Conservation (phyloP, 306 rosid genomes). For the Acacia crassicarpa region DNA sequence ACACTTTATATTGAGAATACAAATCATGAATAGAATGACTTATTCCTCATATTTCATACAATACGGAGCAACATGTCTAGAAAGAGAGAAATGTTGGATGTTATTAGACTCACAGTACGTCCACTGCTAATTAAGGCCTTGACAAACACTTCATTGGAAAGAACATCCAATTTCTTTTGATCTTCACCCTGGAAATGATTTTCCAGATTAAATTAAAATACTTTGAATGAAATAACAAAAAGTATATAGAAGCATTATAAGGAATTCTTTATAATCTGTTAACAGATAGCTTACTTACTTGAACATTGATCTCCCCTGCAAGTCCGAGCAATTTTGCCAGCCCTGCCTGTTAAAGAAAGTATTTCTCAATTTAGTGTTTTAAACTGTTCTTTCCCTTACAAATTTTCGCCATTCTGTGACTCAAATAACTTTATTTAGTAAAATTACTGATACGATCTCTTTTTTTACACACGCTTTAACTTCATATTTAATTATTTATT, state of each 20-base stretch:
- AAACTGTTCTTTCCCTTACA: neutral
- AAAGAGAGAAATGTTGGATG: neutral
- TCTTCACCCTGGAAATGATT: slow-evolving; percentile 60
- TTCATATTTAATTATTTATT: neutral
- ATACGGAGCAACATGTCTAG: neutral
- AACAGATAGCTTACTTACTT: slow-evolving; percentile 43
- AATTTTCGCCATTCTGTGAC: neutral
- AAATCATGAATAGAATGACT: neutral
- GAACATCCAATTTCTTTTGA: slow-evolving; percentile 95
- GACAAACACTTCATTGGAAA: slow-evolving; percentile 90
- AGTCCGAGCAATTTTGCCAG: slow-evolving; percentile 90
- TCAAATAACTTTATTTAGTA: neutral
- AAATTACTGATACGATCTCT: neutral
- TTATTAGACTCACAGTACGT: slow-evolving; percentile 68
- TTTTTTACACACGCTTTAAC: neutral
- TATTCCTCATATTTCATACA: neutral
- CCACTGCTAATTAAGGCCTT: slow-evolving; percentile 91
- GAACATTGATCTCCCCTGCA: slow-evolving; percentile 94
- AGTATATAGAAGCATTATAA: neutral
- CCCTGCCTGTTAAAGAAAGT: slow-evolving; percentile 67
- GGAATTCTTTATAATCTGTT: neutral
- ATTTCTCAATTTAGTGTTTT: neutral
- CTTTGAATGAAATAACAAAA: neutral
- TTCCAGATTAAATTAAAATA: neutral
- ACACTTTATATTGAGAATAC: neutral